Conservation (phyloP, 78 protist genomes). For the Tieghemostelium lacteum region DNA sequence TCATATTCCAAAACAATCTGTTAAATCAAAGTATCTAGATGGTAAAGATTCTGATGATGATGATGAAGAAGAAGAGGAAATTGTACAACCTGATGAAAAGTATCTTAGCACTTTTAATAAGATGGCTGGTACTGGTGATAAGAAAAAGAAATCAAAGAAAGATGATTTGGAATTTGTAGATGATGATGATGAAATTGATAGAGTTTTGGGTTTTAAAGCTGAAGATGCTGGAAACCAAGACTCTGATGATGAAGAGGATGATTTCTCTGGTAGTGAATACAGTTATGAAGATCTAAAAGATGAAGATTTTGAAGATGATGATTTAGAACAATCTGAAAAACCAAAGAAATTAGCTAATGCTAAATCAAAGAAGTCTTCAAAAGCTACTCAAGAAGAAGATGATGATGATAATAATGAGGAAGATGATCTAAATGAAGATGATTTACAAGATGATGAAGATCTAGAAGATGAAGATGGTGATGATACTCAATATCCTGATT, state of each 20-base stretch:
- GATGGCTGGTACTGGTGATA: background rate
- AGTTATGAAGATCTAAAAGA: slow-evolving; percentile 63
- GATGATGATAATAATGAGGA: slow-evolving; percentile 2
- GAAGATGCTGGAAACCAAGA: slow-evolving; percentile 8
- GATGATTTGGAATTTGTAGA: background rate
- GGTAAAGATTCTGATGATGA: background rate
- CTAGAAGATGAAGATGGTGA: slow-evolving; percentile 19
- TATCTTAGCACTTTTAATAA: slow-evolving; percentile 14
- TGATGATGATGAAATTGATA: slow-evolving; percentile 45
- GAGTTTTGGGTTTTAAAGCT: slow-evolving; percentile 9
- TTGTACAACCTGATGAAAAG: slow-evolving; percentile 15
- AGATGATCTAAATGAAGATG: slow-evolving; percentile 23
- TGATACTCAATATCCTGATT: slow-evolving; percentile 3
- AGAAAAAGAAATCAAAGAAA: background rate
- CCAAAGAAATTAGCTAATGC: background rate
- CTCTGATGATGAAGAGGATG: slow-evolving; percentile 8
- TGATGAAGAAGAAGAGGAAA: background rate
- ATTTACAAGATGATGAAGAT: slow-evolving; percentile 26
- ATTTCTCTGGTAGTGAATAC: slow-evolving; percentile 28
- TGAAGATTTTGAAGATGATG: slow-evolving; percentile 65
- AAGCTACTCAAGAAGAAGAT: background rate
- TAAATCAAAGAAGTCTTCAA: background rate
- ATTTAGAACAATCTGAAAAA: slow-evolving; percentile 10
- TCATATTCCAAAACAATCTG: slow-evolving; percentile 26
- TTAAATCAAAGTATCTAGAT: background rate